Evolutionary conservation across 768 basidiomycete species (phyloP).

Genomic region (Suillus americanus): DNA sequence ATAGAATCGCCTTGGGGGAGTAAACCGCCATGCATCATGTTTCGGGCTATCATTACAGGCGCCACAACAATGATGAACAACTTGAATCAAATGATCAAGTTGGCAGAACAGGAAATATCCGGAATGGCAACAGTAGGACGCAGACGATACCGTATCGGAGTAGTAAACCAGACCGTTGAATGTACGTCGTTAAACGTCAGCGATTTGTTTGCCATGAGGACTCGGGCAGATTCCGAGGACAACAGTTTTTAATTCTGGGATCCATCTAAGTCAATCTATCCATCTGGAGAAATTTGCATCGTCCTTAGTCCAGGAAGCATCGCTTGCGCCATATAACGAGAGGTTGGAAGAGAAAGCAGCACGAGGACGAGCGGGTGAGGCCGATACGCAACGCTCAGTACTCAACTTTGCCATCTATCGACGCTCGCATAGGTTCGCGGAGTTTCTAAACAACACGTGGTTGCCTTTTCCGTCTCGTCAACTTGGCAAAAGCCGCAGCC

Average conservation of each 20-base stretch:
- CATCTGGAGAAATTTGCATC: not conserved
- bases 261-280: not conserved
- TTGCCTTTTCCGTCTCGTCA: not conserved
- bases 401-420: not conserved
- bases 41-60: not conserved
- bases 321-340: constrained; percentile 1
- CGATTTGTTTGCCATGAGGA: not conserved
- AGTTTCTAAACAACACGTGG: constrained; percentile 2
- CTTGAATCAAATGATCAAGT: not conserved
- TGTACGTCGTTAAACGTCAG: not conserved
- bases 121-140: not conserved
- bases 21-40: not conserved
- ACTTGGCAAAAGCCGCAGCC: not conserved
- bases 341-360: not conserved
- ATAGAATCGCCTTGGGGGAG: not conserved
- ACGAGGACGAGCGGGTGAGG: not conserved
- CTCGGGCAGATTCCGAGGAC: not conserved
- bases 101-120: not conserved
- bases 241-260: not conserved
- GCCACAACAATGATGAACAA: not conserved
- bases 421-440: not conserved
- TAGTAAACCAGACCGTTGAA: not conserved
- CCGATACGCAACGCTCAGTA: constrained; percentile 1
- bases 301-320: constrained; percentile 1
- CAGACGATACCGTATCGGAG: not conserved